Evolutionary conservation across 106 monocot species (phyloP), one percentile per base, ranked within the genome.

Genomic region (Dendrobium nobile): DNA sequence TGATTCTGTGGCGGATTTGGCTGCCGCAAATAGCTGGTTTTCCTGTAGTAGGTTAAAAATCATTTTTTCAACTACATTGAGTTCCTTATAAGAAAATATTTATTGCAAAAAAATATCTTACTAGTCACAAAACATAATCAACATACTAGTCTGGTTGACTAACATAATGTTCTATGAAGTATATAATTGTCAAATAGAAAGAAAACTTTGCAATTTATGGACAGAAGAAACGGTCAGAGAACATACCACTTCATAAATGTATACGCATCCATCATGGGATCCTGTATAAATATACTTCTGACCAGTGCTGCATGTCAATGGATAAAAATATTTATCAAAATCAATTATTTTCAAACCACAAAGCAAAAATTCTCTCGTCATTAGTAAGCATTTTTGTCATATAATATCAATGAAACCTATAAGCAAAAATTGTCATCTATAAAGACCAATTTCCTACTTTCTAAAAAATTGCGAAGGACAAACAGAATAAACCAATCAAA

Each of bases 271-370:
- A 77, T 89, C 89, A 56, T 78, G 80, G 0, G 89, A 89, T 87
- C 89, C 89, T 54, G 89, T 87, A 48, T 89, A 89, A 33, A 89
- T 87, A 79, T 89, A 89, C 54, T 61, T 86, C 84, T 89, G 89
- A 48, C 89, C 89, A 37, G 89, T 89, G 87, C 89, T 89, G 81
- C 24, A 55, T 72, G 41, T 24, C 79, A 80, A 61, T 18, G 6
- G 19, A 13, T 31, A 4, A 26, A 77, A 15, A 77, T 15, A 80
- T 28, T 51, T 64, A 44, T 47, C 18, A 47, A 70, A 40, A n/a
- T 45, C 75, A 75, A 54, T 40, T 41, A 18, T 7, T 42, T 31
- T 43, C 16, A 43, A 70, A 37, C 17, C 4, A 13, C n/a, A 37
- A 70, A 15, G 37, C 9, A 16, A 37, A 70, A 70, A 65, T 17